These are phyloP conservation scores for Urtica urens DNA, from an alignment of 306 rosid genomes.

Conservation along the genomic window DNA sequence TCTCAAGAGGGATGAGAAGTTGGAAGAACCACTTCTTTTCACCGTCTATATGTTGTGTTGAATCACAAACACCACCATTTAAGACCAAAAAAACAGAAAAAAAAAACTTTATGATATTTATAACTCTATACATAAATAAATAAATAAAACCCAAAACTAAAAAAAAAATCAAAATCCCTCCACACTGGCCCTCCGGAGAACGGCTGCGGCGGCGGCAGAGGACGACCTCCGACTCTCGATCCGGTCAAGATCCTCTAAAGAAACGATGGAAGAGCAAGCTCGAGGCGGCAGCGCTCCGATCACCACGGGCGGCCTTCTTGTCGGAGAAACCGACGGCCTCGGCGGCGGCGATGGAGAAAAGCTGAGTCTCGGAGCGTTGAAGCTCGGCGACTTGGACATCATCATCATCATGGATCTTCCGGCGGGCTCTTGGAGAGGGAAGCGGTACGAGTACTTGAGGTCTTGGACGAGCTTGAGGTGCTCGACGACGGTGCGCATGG, in stretches of 20 bases:
- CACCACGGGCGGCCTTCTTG: slow-evolving; percentile 36
- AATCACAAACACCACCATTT: slow-evolving; percentile 42
- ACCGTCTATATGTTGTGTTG: slow-evolving; percentile 69
- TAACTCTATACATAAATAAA: no score
- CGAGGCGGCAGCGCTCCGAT: slow-evolving; percentile 38
- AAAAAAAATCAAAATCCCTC: slow-evolving; percentile 87
- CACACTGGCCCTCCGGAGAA: slow-evolving; percentile 58
- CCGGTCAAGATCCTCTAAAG: slow-evolving; percentile 61
- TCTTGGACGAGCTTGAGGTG: slow-evolving; percentile 71
- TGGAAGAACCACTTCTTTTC: slow-evolving; percentile 42
- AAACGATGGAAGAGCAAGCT: slow-evolving; percentile 56
- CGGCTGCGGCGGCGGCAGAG: slow-evolving; percentile 42
- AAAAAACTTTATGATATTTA: no score
- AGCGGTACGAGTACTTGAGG: slow-evolving; percentile 63
- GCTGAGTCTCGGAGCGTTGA: slow-evolving; percentile 53
- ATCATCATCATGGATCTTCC: slow-evolving; percentile 44
- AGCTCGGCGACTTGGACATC: slow-evolving; percentile 88
- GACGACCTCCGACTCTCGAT: slow-evolving; percentile 76
- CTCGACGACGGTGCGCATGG: slow-evolving; percentile 84
- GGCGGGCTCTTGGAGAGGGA: slow-evolving; percentile 82
- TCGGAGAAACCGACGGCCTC: slow-evolving; percentile 50
- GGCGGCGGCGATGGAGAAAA: slow-evolving; percentile 75
- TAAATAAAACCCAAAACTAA: slow-evolving; percentile 26
- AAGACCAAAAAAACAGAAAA: slow-evolving; percentile 14
- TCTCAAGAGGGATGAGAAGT: slow-evolving; percentile 32